Evolutionary conservation across 371 early-diverging fungal genomes (phyloP).

Genomic region (Mucor sp.): DNA sequence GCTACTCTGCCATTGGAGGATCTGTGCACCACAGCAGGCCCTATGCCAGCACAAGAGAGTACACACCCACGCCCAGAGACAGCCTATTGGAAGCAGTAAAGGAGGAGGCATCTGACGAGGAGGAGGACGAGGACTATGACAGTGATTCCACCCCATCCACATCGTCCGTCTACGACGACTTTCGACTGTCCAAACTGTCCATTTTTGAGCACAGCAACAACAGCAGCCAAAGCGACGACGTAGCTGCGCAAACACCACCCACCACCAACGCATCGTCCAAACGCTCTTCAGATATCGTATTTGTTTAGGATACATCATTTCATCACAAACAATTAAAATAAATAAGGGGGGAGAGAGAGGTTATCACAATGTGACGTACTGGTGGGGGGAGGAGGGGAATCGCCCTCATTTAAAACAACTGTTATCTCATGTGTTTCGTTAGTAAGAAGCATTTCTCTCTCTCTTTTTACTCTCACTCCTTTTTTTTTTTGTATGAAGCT

Average conservation of each 20-base stretch:
- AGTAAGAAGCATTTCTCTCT: not conserved
- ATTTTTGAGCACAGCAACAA: not conserved
- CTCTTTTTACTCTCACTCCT: not conserved
- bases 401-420: not conserved
- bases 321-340: conserved; percentile 4
- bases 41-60: not conserved
- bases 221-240: not conserved
- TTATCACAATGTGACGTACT: not conserved
- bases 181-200: conserved; percentile 12
- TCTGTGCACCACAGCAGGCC: not conserved
- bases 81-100: conserved; percentile 45
- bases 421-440: not conserved
- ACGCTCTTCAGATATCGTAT: conserved; percentile 17
- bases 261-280: conserved; percentile 5
- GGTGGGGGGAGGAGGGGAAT: not conserved
- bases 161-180: conserved; percentile 6
- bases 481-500: not conserved
- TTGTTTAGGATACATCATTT: conserved; percentile 19
- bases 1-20: conserved; percentile 25
- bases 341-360: not conserved
- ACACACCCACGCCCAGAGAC: conserved; percentile 36
- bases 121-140: not conserved
- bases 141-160: conserved; percentile 1
- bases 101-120: conserved; percentile 10
- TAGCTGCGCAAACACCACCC: not conserved